These are phyloP conservation scores for Cicer pinnatifidum DNA, from an alignment of 306 rosid genomes.

Conservation along the genomic window DNA sequence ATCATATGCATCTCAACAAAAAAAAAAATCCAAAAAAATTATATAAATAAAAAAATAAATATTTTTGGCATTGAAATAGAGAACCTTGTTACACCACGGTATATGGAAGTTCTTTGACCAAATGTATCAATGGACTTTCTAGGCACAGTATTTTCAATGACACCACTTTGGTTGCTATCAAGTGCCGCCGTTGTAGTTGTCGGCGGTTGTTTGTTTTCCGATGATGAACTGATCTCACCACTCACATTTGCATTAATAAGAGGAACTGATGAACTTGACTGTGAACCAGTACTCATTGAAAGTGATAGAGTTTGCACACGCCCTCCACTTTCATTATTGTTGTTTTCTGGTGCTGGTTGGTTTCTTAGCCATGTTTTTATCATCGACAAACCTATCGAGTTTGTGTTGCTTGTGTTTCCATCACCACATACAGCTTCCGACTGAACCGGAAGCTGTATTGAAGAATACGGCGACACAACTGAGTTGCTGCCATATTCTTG, in stretches of 20 bases:
- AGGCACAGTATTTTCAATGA: constrained; percentile 50
- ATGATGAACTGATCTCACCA: constrained; percentile 55
- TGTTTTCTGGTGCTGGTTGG: constrained; percentile 32
- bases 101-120: constrained; percentile 93
- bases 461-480: constrained; percentile 42
- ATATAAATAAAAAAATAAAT: not conserved
- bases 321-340: constrained; percentile 34
- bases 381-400: constrained; percentile 80
- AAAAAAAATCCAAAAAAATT: not conserved
- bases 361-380: constrained; percentile 78
- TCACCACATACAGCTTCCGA: not conserved
- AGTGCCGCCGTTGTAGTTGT: not conserved
- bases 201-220: constrained; percentile 56
- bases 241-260: constrained; percentile 49
- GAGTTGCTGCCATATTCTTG: constrained; percentile 45
- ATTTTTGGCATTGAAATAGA: not conserved
- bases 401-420: constrained; percentile 6
- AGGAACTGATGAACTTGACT: constrained; percentile 53
- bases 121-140: constrained; percentile 84
- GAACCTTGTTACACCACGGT: constrained; percentile 96
- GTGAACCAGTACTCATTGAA: constrained; percentile 81
- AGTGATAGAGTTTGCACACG: constrained; percentile 67
- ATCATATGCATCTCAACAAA: constrained; percentile 4
- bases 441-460: constrained; percentile 52
- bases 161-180: constrained; percentile 45